Base-by-base conservation (phyloP, 176 grass and related monocot species). In the Puya raimondii region DNA sequence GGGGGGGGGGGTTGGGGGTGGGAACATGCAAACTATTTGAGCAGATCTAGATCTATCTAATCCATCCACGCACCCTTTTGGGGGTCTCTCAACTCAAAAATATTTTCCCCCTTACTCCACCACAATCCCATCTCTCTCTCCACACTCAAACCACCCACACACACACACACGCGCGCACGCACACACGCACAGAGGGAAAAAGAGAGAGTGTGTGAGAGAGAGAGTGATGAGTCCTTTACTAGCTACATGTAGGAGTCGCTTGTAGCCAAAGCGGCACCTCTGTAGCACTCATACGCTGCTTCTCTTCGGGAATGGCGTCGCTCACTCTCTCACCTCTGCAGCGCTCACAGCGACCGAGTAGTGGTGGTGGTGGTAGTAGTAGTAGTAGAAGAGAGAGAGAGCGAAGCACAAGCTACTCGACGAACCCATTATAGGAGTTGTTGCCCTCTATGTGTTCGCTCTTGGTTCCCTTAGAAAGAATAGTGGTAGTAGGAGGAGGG, bases 31-130 rank as follows among this genome's bases (percentile, higher is more conserved):
- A 51, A 64, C 27, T 71, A 76, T 76, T 77, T 64, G 68, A 69
- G 72, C 68, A 78, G 80, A 86, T 86, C 76, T 74, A 71, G 83
- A 90, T 80, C 87, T 72, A 77, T 79, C 79, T 15, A 68, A 10
- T 51, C 64, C 65, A 50, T 66, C 14, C 53, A 23, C 70, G 61
- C 33, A 53, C 21, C 3, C 58, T 13, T 50, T 63, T 61, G 66
- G 71, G 69, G 74, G 53, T 65, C 23, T 15, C 13, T 57, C 50
- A 69, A 51, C 65, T 56, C 68, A 21, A 48, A n/a, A 14, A 47
- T 47, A n/a, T 51, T 18, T 48, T 51, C 18, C 50, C 11, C 11
- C 20, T 20, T 49, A 2, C 11, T 70, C 48, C 50, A 58, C 52
- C 17, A 48, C 4, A 69, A 50, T 49, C 64, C 69, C 68, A 50